phyloP scores from a whole-genome alignment of 805 yeast genomes.

The Novakomyces olei region DNA sequence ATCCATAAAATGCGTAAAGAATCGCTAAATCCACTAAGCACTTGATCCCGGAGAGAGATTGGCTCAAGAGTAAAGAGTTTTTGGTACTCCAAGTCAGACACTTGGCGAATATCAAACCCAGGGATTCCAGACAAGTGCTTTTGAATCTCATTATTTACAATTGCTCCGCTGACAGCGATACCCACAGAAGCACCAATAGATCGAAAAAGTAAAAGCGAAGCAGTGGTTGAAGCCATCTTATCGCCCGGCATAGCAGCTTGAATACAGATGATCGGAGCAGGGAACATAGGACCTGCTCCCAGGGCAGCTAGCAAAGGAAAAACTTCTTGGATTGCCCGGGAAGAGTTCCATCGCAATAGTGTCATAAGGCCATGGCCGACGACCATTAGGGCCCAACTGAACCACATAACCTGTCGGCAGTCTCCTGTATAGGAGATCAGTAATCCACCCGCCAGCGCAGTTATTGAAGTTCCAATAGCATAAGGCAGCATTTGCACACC shows the following conservation, averaged over 20 bases:
- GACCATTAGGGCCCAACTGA: slow-evolving; percentile 18
- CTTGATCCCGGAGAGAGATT: too few relatives aligned
- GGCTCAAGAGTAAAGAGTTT: too few relatives aligned
- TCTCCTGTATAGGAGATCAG: slow-evolving; percentile 19
- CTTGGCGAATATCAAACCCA: too few relatives aligned
- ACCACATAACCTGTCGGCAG: slow-evolving; percentile 21
- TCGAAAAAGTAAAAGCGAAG: slow-evolving; percentile 14
- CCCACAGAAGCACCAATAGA: slow-evolving; percentile 15
- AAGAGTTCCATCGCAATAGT: slow-evolving; percentile 19
- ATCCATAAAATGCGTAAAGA: too few relatives aligned
- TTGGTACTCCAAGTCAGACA: too few relatives aligned
- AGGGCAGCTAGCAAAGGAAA: slow-evolving; percentile 25
- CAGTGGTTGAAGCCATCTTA: slow-evolving; percentile 14
- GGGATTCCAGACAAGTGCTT: too few relatives aligned
- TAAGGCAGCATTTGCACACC: slow-evolving; percentile 26
- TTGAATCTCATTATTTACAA: too few relatives aligned
- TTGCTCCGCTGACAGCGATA: slow-evolving; percentile 14
- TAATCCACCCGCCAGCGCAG: slow-evolving; percentile 21
- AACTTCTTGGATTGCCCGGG: slow-evolving; percentile 21
- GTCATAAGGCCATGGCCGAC: slow-evolving; percentile 25
- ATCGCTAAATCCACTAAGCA: too few relatives aligned
- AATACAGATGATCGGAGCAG: slow-evolving; percentile 16
- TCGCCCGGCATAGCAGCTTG: slow-evolving; percentile 14
- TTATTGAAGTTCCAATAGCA: slow-evolving; percentile 20
- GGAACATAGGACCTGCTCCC: slow-evolving; percentile 26